Percentiles rank a stretch among this genome's conserved stretches.
phyloP scores from a whole-genome alignment of 2,329 filamentous ascomycete genomes.

The Alternaria sp. region DNA sequence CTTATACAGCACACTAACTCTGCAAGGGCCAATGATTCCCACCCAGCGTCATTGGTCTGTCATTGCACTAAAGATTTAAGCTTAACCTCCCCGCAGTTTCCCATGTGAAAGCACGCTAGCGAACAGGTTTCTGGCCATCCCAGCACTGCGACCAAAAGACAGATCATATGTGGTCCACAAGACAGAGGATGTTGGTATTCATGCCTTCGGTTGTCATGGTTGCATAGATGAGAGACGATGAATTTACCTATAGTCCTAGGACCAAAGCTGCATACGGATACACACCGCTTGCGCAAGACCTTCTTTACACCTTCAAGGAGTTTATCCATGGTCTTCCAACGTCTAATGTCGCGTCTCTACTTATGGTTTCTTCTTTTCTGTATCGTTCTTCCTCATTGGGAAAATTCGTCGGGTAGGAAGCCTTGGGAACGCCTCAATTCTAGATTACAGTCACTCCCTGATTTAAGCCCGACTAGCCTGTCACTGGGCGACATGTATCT shows the following conservation, averaged over 20 bases:
- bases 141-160: neutral
- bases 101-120: neutral
- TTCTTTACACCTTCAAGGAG: neutral
- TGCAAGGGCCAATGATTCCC: constrained; percentile 1
- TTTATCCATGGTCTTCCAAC: neutral
- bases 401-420: too few species aligned
- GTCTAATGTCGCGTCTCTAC: neutral
- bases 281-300: neutral
- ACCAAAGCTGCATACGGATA: neutral
- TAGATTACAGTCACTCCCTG: neutral
- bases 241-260: neutral
- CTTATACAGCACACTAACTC: neutral
- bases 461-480: neutral
- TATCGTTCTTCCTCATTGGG: neutral
- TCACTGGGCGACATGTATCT: neutral
- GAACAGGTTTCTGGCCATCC: constrained; percentile 8
- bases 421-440: too few species aligned
- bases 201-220: neutral
- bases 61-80: constrained; percentile 9
- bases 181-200: neutral
- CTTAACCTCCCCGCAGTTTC: constrained; percentile 16
- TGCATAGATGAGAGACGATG: neutral
- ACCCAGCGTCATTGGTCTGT: constrained; percentile 15
- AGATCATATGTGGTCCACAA: neutral
- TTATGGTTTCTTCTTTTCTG: neutral